phyloP scores from a whole-genome alignment of 2,329 filamentous ascomycete species.

The Graphilbum fragrans region DNA sequence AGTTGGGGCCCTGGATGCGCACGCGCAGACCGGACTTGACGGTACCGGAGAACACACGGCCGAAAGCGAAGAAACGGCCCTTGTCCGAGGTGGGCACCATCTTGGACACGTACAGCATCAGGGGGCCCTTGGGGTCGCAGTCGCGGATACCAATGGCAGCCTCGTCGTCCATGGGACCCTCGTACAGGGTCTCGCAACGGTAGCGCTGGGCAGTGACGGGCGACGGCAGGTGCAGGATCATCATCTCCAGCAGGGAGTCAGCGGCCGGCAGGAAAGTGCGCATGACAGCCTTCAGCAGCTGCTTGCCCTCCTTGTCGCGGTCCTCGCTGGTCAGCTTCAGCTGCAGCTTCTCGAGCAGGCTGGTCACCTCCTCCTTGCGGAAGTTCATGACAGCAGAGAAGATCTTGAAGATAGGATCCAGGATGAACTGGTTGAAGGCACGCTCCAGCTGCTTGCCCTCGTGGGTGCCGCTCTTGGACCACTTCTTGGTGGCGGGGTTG shows the following conservation, averaged over 20 bases:
- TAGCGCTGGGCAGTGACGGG: constrained; percentile 93
- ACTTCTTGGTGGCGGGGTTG: constrained; percentile 99
- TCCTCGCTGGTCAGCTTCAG: constrained; percentile 85
- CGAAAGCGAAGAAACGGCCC: constrained; percentile 99
- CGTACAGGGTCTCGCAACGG: constrained; percentile 97
- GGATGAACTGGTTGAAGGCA: constrained; percentile 97
- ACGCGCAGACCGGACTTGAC: constrained; percentile 97
- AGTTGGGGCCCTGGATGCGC: constrained; percentile 99
- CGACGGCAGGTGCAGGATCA: constrained; percentile 97
- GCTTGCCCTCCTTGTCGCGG: constrained; percentile 91
- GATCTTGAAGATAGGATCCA: constrained; percentile 99
- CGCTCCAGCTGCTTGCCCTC: constrained; percentile 89
- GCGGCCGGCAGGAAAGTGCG: constrained; percentile 97
- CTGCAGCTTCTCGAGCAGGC: constrained; percentile 80
- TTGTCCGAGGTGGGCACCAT: constrained; percentile 99
- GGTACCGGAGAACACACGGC: constrained; percentile 99
- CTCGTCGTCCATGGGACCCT: constrained; percentile 89
- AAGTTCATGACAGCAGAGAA: constrained; percentile 95
- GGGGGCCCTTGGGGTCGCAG: constrained; percentile 93
- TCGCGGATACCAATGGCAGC: constrained; percentile 93
- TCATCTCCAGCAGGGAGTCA: constrained; percentile 98
- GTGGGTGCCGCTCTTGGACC: constrained; percentile 75
- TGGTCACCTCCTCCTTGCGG: constrained; percentile 85
- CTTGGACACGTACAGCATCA: constrained; percentile 99
- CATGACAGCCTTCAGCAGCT: constrained; percentile 96